Base-by-base conservation (phyloP, 179 eudicot species). In the Silene coronaria region DNA sequence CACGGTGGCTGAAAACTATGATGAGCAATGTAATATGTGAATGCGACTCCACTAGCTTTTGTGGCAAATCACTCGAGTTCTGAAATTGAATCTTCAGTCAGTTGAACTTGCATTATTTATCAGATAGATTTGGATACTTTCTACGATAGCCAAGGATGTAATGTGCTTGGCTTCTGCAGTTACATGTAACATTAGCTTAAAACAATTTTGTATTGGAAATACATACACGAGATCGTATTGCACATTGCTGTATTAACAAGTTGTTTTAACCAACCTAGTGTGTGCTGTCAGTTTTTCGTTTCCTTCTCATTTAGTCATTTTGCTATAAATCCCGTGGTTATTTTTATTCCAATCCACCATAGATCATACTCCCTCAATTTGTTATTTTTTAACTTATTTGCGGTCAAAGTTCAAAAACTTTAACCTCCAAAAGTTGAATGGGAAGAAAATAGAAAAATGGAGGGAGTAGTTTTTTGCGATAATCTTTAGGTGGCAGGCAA, bases 1-100 rank as follows among this genome's bases (percentile, higher is more conserved):
- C 12, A 67, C 34, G 28, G 32, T 74, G 58, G 66, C 81, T 76
- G 73, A 76, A 23, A 86, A 87, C 77, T 78, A 80, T 73, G 73
- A 64, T 58, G 62, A 51, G 9, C 61, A 75, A 23, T 68, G 77
- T 69, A 51, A 34, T 26, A 51, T 22, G 27, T 81, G 76, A 78
- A 51, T 28, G 11, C 69, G 72, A 70, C 58, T 21, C 21, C 7
- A 2, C 21, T 53, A 17, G n/a, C 55, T 48, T 48, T 48, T 48
- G 17, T 48, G 58, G 58, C 2, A 51, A 51, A 51, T 51, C 57
- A 13, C 57, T 51, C 6, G 58, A 51, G n/a, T 51, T 19, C 57
- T 51, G 17, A 53, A 14, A 53, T 53, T 14, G 16, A 53, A 53
- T 14, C 21, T 53, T 6, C 21, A 10, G 17, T 53, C 21, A 53